Conservation (phyloP, 192 early-diverging fungal genomes). For the Coemansia sp. region DNA sequence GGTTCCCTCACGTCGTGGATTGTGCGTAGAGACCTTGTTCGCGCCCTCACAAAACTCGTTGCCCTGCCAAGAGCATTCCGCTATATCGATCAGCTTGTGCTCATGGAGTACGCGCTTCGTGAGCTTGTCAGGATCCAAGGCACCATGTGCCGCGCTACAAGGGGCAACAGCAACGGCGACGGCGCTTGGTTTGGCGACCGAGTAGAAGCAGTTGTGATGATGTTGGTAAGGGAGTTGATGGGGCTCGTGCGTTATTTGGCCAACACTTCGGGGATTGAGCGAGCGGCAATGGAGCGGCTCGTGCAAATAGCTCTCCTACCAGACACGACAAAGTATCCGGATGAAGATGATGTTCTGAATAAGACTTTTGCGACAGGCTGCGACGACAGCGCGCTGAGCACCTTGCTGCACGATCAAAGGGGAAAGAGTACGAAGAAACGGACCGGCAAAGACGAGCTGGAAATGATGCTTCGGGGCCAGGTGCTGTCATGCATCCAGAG, state of each 20-base stretch:
- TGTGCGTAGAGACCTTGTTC: constrained; percentile 17
- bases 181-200: background rate
- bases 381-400: background rate
- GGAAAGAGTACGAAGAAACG: background rate
- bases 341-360: background rate
- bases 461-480: constrained; percentile 16
- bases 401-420: background rate
- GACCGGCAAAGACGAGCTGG: constrained; percentile 7
- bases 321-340: background rate
- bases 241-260: constrained; percentile 9
- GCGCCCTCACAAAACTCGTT: constrained; percentile 4
- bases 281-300: constrained; percentile 27
- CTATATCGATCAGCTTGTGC: constrained; percentile 13
- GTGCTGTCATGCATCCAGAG: constrained; percentile 14
- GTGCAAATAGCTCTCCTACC: constrained; percentile 18
- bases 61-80: constrained; percentile 6
- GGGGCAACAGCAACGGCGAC: background rate
- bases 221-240: constrained; percentile 28
- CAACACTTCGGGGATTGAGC: constrained; percentile 14
- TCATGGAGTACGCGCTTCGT: constrained; percentile 28
- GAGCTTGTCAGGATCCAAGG: constrained; percentile 34
- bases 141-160: constrained; percentile 3
- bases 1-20: constrained; percentile 5
- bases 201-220: constrained; percentile 3
- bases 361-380: background rate